Percentiles rank a stretch among this genome's conserved stretches.
Conservation (phyloP, 495 filamentous ascomycete species). For the Apiosordaria backusii region DNA sequence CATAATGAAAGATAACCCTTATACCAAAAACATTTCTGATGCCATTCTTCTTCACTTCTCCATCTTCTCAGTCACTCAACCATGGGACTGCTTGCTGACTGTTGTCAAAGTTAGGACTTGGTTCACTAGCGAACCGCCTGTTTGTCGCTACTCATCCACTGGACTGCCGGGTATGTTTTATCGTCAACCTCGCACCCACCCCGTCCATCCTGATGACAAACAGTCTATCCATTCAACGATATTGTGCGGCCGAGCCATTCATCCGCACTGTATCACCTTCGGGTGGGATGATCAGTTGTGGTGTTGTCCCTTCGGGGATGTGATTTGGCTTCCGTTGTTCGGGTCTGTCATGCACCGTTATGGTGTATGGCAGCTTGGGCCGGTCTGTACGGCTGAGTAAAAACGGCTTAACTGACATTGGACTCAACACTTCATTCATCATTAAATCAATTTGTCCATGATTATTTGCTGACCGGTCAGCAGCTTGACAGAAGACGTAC, state of each 20-base stretch:
- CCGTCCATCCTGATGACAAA: conserved; percentile 75
- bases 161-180: neutral
- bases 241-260: conserved; percentile 67
- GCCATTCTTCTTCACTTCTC: conserved; percentile 3
- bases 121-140: neutral
- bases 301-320: conserved; percentile 54
- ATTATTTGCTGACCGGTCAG: conserved; percentile 13
- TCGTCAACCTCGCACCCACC: conserved; percentile 2
- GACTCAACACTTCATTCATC: conserved; percentile 8
- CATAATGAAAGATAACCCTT: conserved; percentile 69
- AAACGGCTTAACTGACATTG: conserved; percentile 46
- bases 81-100: conserved; percentile 20
- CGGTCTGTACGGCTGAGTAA: conserved; percentile 50
- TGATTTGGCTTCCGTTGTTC: conserved; percentile 49
- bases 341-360: conserved; percentile 39
- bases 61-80: conserved; percentile 3
- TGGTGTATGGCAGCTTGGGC: conserved; percentile 38
- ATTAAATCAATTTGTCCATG: neutral
- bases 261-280: conserved; percentile 70
- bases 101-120: conserved; percentile 4
- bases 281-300: conserved; percentile 82
- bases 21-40: conserved; percentile 71
- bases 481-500: conserved; percentile 1
- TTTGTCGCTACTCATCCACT: conserved; percentile 1
- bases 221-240: conserved; percentile 99